These are phyloP conservation scores for Mycena metata DNA, from an alignment of 768 basidiomycete genomes.

Conservation along the genomic window DNA sequence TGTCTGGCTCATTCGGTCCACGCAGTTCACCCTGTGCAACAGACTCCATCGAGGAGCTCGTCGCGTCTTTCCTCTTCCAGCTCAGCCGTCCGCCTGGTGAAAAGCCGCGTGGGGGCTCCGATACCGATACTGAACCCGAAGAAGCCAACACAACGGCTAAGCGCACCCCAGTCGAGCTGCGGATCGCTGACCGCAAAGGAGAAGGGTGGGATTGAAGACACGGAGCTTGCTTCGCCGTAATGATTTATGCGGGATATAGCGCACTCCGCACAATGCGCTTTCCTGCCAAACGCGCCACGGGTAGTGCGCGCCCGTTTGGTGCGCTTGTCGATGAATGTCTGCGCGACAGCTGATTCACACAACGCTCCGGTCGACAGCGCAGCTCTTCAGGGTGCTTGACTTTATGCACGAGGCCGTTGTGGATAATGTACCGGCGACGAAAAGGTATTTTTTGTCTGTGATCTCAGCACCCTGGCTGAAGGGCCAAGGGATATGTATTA, in stretches of 20 bases:
- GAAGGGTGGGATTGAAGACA: slow-evolving; percentile 11
- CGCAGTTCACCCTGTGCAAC: slow-evolving; percentile 15
- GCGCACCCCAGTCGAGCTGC: slow-evolving; percentile 24
- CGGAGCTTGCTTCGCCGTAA: not conserved
- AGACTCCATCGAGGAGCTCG: slow-evolving; percentile 36
- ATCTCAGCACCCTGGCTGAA: not conserved
- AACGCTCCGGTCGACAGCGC: slow-evolving; percentile 60
- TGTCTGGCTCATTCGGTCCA: not conserved
- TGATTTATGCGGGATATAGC: not conserved
- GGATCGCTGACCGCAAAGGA: slow-evolving; percentile 26
- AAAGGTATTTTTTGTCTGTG: slow-evolving; percentile 59
- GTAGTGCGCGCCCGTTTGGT: slow-evolving; percentile 61
- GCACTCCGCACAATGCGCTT: slow-evolving; percentile 42
- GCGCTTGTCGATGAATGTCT: slow-evolving; percentile 4
- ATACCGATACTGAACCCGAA: slow-evolving; percentile 3
- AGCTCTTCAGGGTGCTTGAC: slow-evolving; percentile 75
- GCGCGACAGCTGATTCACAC: not conserved
- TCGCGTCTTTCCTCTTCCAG: slow-evolving; percentile 35
- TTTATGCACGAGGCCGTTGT: slow-evolving; percentile 77
- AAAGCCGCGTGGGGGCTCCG: not conserved
- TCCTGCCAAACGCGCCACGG: slow-evolving; percentile 51
- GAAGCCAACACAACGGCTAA: not conserved
- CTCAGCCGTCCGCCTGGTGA: slow-evolving; percentile 14
- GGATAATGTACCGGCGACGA: slow-evolving; percentile 69
- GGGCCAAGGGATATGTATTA: slow-evolving; percentile 86